Evolutionary conservation across 192 early-diverging fungal genomes (phyloP).

Genomic region (Coemansia sp.): DNA sequence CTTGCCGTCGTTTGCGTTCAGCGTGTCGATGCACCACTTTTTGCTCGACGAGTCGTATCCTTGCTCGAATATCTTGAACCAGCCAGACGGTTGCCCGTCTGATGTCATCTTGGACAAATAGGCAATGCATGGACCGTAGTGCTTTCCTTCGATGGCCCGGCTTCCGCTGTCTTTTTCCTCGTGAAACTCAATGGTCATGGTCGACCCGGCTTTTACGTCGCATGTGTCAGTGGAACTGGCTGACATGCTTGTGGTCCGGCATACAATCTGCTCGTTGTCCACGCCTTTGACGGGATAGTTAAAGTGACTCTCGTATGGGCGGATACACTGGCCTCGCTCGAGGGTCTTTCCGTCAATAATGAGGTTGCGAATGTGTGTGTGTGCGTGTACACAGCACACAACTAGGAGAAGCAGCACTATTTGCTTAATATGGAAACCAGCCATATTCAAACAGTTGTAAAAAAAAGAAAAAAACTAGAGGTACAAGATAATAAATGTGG

Average conservation of each 20-base stretch:
- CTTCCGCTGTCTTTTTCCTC: neutral
- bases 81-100: slow-evolving; percentile 12
- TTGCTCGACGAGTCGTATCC: slow-evolving; percentile 19
- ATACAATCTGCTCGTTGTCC: slow-evolving; percentile 12
- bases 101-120: slow-evolving; percentile 19
- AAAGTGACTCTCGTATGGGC: slow-evolving; percentile 11
- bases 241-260: slow-evolving; percentile 17
- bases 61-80: slow-evolving; percentile 41
- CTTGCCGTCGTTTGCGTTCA: slow-evolving; percentile 24
- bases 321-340: slow-evolving; percentile 25
- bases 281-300: slow-evolving; percentile 31
- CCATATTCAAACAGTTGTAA: neutral
- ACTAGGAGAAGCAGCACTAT: neutral
- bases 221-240: slow-evolving; percentile 2
- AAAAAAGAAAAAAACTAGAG: neutral
- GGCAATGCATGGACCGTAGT: slow-evolving; percentile 29
- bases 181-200: slow-evolving; percentile 19
- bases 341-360: slow-evolving; percentile 14
- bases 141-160: slow-evolving; percentile 5
- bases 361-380: slow-evolving; percentile 18
- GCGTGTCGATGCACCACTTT: slow-evolving; percentile 30
- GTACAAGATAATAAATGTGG: neutral
- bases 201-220: slow-evolving; percentile 22
- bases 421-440: neutral
- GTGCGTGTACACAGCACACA: slow-evolving; percentile 7